Evolutionary conservation across 371 early-diverging fungal species (phyloP), one percentile per base, ranked within the genome.

Genomic region (Zopfochytrium polystomum): DNA sequence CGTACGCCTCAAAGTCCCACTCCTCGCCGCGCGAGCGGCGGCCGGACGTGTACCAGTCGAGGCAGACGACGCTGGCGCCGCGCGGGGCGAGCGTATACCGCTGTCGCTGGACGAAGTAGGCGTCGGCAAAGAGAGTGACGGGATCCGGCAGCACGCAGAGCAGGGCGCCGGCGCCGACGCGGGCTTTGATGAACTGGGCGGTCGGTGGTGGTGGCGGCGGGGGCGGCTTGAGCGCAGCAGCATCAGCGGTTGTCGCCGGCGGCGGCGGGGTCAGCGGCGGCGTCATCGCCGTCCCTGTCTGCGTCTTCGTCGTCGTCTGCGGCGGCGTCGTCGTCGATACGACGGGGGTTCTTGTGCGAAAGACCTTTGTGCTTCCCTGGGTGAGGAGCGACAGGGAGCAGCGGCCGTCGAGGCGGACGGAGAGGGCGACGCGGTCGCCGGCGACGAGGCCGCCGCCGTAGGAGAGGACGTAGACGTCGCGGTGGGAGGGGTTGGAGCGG

Each of bases 41-140:
- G 1, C 91, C 91, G 55, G 87, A 82, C 1, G 89, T 88, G 67
- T 89, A 84, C 90, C 91, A 91, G 61, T 91, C 91, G 46, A 91
- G 67, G 15, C 89, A 55, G 0, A 90, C 75, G 3, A 89, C 57
- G 20, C 84, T 81, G 0, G 83, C 72, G 5, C 74, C 65, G 0
- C 60, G 50, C n/a, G 60, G 60, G 26, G 75, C 77, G 11, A 88
- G 58, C 13, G 67, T 46, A 29, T 87, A 74, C 2, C 48, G 53
- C 63, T 91, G 91, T 15, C 69, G 63, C 57, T 89, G 89, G 53
- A 66, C 67, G 61, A 83, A 91, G 3, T 78, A 70, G 0, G 89
- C 78, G 20, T 74, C 77, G 23, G 74, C 60, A 52, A 89, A 90
- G 55, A 86, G 86, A 4, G 87, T 87, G 7, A 89, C 87, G 0